These are phyloP conservation scores for Pyrus bretschneideri DNA, from an alignment of 306 rosid species.

Conservation along the genomic window DNA sequence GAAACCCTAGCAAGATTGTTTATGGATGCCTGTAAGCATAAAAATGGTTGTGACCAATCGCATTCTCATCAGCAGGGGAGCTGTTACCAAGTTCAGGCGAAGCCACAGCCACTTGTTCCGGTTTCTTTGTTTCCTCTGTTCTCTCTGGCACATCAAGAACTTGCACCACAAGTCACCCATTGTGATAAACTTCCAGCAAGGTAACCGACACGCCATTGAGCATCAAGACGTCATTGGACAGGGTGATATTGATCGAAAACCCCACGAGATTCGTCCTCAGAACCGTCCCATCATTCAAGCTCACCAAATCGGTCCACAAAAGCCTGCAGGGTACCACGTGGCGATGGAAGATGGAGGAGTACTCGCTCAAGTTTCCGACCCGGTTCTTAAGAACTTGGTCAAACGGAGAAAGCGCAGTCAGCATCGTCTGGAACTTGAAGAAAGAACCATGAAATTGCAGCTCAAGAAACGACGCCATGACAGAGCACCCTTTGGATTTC, in stretches of 20 bases:
- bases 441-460: conserved; percentile 23
- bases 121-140: background rate
- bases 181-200: conserved; percentile 31
- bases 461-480: conserved; percentile 36
- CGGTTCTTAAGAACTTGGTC: conserved; percentile 20
- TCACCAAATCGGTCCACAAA: conserved; percentile 35
- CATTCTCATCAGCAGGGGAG: background rate
- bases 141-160: conserved; percentile 18
- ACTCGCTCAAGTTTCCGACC: conserved; percentile 9
- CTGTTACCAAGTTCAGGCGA: background rate
- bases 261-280: conserved; percentile 32
- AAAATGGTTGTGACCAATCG: conserved; percentile 25
- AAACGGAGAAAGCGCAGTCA: conserved; percentile 39
- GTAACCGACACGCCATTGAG: conserved; percentile 32
- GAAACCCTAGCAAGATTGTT: background rate
- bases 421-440: conserved; percentile 1
- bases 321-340: conserved; percentile 54
- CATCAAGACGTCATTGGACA: conserved; percentile 13
- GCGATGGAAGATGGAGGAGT: conserved; percentile 24
- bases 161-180: conserved; percentile 35
- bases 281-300: conserved; percentile 21
- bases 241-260: conserved; percentile 24
- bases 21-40: conserved; percentile 24
- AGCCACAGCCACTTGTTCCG: background rate
- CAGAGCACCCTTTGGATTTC: conserved; percentile 28